These are phyloP conservation scores for Lathyrus aphaca DNA, from an alignment of 306 rosid genomes.

Conservation along the genomic window DNA sequence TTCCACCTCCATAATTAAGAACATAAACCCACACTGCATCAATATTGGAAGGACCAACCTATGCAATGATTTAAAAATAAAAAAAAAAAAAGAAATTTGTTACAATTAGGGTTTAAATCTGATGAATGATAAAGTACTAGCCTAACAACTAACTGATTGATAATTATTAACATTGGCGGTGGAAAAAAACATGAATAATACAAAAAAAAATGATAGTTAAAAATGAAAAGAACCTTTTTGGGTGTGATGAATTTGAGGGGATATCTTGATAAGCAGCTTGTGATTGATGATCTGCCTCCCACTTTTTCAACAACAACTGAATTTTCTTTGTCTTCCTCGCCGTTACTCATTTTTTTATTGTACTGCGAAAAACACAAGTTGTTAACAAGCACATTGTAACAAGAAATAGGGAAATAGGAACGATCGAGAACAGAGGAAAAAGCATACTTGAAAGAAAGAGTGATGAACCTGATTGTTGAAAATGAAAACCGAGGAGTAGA, in stretches of 20 bases:
- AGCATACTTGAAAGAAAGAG: too few species aligned
- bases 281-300: constrained; percentile 68
- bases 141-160: too few species aligned
- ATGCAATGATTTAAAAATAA: constrained; percentile 30
- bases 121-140: too few species aligned
- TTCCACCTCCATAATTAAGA: constrained; percentile 90
- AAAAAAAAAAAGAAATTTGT: constrained; percentile 7
- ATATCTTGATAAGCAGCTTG: constrained; percentile 75
- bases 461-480: too few species aligned
- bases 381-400: too few species aligned
- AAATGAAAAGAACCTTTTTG: constrained; percentile 60
- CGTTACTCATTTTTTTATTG: constrained; percentile 19
- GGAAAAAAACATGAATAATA: too few species aligned
- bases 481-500: too few species aligned
- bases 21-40: constrained; percentile 89
- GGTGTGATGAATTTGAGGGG: constrained; percentile 87
- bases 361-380: background rate
- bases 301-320: constrained; percentile 70
- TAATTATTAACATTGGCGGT: too few species aligned
- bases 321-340: constrained; percentile 34
- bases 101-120: too few species aligned
- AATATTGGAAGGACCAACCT: constrained; percentile 79
- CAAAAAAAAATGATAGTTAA: constrained; percentile 1
- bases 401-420: too few species aligned
- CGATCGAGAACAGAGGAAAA: too few species aligned